Base-by-base conservation (phyloP, 108 stramenopile genomes). In the Fragilaria crotonensis region DNA sequence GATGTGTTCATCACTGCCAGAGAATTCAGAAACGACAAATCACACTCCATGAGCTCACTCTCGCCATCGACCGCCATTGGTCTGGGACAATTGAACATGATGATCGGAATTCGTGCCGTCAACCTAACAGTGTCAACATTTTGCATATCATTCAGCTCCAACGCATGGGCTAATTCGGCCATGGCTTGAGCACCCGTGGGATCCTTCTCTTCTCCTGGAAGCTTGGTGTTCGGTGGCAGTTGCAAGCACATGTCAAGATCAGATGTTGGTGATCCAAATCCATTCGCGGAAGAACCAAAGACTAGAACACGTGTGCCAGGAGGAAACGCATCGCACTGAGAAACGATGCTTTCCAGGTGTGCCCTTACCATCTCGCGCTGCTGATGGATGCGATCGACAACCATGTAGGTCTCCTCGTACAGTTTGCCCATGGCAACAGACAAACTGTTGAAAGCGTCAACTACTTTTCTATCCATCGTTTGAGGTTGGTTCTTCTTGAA, bases 51-150 rank as follows among this genome's bases (percentile, higher is more conserved):
- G 9, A 79, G 54, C 4, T 75, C 74, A 22, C 66, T 59, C 28
- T 78, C 67, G 4, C 61, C 57, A 30, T 48, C 64, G 9, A 5
- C 26, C 19, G 33, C 23, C 47, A 64, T 54, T 33, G 67, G 73
- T 25, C 59, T 51, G 3, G 84, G 86, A 54, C 82, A 84, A 55
- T 81, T 75, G 64, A 96, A 97, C 62, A 87, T 87, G 52, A 99
- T 76, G 55, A 99, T 92, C 0, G 99, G 97, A 41, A 99, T 97
- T 18, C 99, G 82, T 4, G 97, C 97, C 20, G 97, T 95, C n/a
- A 94, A 64, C 4, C 99, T 71, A 1, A 58, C 70, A 17, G 91
- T 84, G 61, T 88, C 78, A 25, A 99, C 95, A 64, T 97, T 79
- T 52, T 59, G 25, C 87, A 96, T 89, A 29, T 89, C 94, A 25